A percentile compares a stretch with the other conserved stretches of the same genome.
These are phyloP conservation scores for Corynascus novoguineensis DNA, from an alignment of 495 filamentous ascomycete species.

Conservation along the genomic window DNA sequence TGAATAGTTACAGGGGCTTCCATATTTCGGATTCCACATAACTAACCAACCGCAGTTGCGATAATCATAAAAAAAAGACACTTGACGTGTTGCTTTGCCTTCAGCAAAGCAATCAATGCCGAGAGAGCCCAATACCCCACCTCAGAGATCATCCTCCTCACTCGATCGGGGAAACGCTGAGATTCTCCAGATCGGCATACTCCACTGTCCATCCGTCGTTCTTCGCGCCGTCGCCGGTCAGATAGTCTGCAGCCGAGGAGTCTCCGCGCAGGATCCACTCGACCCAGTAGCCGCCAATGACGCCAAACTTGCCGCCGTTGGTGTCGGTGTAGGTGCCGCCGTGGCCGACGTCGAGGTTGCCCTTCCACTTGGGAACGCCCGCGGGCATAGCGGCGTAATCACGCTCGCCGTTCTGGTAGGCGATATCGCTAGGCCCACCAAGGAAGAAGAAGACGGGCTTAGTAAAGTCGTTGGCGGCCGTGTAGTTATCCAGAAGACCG, in stretches of 20 bases:
- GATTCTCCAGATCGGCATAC: background rate
- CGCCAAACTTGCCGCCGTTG: constrained; percentile 31
- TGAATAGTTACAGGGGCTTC: too few relatives aligned
- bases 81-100: too few relatives aligned
- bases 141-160: too few relatives aligned
- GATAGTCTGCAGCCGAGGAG: constrained; percentile 14
- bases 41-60: too few relatives aligned
- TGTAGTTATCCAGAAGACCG: constrained; percentile 17
- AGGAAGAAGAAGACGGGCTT: constrained; percentile 27
- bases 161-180: background rate
- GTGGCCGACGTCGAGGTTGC: constrained; percentile 33
- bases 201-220: background rate
- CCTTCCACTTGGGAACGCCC: constrained; percentile 32
- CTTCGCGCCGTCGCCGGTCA: background rate
- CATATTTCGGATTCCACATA: too few relatives aligned
- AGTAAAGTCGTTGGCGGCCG: constrained; percentile 14
- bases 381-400: constrained; percentile 26
- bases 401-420: constrained; percentile 29
- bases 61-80: too few relatives aligned
- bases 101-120: too few relatives aligned
- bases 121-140: too few relatives aligned
- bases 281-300: constrained; percentile 16
- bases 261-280: constrained; percentile 25
- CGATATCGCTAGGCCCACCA: constrained; percentile 29
- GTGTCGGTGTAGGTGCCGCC: constrained; percentile 23